A percentile compares a stretch with the other conserved stretches of the same genome.
Evolutionary conservation across 441 rosid genomes (phyloP).

Genomic region (Viola pubescens): DNA sequence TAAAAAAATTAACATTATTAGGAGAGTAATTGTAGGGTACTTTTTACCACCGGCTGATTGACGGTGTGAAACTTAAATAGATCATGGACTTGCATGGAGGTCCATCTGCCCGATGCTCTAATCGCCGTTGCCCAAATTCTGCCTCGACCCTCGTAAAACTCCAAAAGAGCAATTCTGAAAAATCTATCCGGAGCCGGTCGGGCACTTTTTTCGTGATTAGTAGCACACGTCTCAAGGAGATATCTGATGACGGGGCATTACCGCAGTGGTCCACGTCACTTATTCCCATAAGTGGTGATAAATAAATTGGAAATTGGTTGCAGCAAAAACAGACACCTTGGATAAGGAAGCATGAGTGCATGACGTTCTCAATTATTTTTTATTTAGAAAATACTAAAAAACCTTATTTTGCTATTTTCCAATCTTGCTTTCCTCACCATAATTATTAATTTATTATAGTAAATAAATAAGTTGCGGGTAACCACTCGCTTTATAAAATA

Average conservation of each 20-base stretch:
- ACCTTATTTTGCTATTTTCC: neutral
- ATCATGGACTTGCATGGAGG: no score
- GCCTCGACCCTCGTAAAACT: neutral
- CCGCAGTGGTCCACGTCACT: slow-evolving; percentile 17
- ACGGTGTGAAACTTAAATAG: no score
- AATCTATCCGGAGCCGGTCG: neutral
- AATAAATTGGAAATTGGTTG: neutral
- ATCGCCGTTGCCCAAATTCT: neutral
- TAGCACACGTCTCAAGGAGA: slow-evolving; percentile 10
- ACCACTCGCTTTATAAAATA: neutral
- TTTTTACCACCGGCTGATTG: no score
- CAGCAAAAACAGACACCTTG: slow-evolving; percentile 14
- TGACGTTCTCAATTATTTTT: slow-evolving; percentile 19
- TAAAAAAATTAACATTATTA: no score
- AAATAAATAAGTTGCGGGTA: neutral
- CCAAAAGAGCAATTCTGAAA: neutral
- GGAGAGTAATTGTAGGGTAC: no score
- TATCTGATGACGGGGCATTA: slow-evolving; percentile 1
- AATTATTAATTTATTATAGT: neutral
- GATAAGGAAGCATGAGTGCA: slow-evolving; percentile 21
- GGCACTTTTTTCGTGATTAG: neutral
- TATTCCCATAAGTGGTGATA: slow-evolving; percentile 6
- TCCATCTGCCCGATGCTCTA: no score
- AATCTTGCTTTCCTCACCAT: neutral
- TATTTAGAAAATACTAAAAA: neutral